Base-by-base conservation (phyloP, 257 asterid genomes). In the Mentha longifolia region DNA sequence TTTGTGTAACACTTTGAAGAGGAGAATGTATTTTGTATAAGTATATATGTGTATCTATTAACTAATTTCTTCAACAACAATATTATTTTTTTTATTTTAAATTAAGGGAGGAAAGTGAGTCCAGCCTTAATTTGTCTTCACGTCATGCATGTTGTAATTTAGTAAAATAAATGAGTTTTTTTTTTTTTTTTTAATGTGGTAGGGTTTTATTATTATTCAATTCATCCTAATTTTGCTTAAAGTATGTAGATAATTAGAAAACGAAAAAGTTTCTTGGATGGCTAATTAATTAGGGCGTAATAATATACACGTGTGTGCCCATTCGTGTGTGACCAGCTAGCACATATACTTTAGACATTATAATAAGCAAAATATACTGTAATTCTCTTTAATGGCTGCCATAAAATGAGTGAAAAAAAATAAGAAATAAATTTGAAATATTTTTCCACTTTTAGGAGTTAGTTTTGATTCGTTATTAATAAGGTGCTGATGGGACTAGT, bases 401-500 rank as follows among this genome's bases (percentile, higher is more conserved):
- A n/a, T n/a, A n/a, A n/a, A n/a, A n/a, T n/a, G n/a, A n/a, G n/a
- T n/a, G n/a, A n/a, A n/a, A n/a, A n/a, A n/a, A n/a, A n/a, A n/a
- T n/a, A n/a, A n/a, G n/a, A n/a, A n/a, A n/a, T n/a, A 6, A 13
- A 37, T n/a, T 8, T 43, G 60, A 58, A 62, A 51, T 33, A n/a
- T 3, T 15, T n/a, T 42, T 30, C 50, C 42, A 39, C 12, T 28
- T 3, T 14, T 47, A 6, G 49, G 63, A 74, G 61, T 60, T 60
- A 20, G 70, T 65, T 81, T 70, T 25, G 75, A 67, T 79, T 67
- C 80, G 68, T 82, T 76, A 73, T 54, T 73, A 57, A 68, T 60
- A 65, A 59, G 63, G 77, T 64, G 65, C 65, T 65, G 86, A 78
- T 78, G 77, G 76, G 86, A 78, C 70, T 59, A 31, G 17, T 69